Conservation (phyloP, 352 stramenopile genomes). For the Phytophthora constricta region DNA sequence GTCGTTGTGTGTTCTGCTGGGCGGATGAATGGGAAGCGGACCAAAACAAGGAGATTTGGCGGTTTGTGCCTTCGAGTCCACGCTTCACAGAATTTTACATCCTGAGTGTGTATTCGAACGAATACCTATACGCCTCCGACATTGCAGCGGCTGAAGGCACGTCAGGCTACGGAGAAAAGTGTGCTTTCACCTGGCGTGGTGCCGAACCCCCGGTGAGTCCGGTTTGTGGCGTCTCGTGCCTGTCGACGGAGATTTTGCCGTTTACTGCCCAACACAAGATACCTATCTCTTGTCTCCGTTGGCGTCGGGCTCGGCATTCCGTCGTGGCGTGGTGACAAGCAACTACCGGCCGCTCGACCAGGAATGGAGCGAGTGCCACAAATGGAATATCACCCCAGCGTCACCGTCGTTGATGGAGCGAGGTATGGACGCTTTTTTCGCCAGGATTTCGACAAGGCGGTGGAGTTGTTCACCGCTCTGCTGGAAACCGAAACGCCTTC, state of each 20-base stretch:
- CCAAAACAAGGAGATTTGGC: slow-evolving; percentile 46
- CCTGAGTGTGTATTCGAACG: slow-evolving; percentile 23
- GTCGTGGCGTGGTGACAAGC: not conserved
- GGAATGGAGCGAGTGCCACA: not conserved
- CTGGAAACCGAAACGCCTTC: slow-evolving; percentile 19
- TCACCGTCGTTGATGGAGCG: slow-evolving; percentile 11
- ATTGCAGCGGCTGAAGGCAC: slow-evolving; percentile 15
- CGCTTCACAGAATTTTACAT: slow-evolving; percentile 34
- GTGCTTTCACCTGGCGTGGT: too few species aligned
- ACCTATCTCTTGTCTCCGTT: not conserved
- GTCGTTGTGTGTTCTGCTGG: slow-evolving; percentile 54
- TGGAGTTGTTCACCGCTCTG: slow-evolving; percentile 18
- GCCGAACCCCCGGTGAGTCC: not conserved
- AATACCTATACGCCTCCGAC: slow-evolving; percentile 27
- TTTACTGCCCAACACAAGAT: slow-evolving; percentile 7
- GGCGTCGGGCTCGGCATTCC: not conserved
- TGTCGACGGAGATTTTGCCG: not conserved
- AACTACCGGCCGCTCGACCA: slow-evolving; percentile 9
- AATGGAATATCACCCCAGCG: slow-evolving; percentile 7
- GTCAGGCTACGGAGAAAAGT: too few species aligned
- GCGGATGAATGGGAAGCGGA: slow-evolving; percentile 35
- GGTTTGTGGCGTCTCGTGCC: slow-evolving; percentile 14
- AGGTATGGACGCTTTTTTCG: slow-evolving; percentile 21
- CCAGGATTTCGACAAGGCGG: slow-evolving; percentile 20
- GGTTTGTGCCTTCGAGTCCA: slow-evolving; percentile 21